Base-by-base conservation (phyloP, 345 rosid species). In the Aethionema arabicum region DNA sequence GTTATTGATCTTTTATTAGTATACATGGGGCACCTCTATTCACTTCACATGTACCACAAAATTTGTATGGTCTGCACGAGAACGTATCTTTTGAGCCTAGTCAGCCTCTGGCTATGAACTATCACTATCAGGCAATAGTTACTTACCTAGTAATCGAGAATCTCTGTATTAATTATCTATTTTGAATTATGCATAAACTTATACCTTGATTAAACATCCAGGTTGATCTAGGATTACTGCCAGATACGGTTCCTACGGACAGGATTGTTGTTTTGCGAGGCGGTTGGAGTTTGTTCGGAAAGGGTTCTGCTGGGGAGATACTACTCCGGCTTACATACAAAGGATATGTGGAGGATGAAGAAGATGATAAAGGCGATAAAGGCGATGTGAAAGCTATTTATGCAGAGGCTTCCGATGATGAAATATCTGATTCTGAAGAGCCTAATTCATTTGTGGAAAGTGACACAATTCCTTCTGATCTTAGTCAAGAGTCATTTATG, bases 301-400 rank as follows among this genome's bases (percentile, higher is more conserved):
- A 83, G 66, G 74, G 92, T 27, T 80, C 95, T 69, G 63, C 87
- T 15, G 99, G 99, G 59, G 96, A 90, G 77, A 66, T 93, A 62
- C 73, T 87, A 37, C 86, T 93, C 66, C 84, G 99, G 63, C 86
- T 93, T 47, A 93, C 97, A 44, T 93, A 90, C 74, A 93, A 93
- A 82, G 96, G 83, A 50, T 93, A 90, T 65, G 97, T 90, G 63
- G 97, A 93, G 79, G 99, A 93, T 58, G 99, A 90, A 80, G 99
- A 90, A 67, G 97, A 93, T 70, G 95, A 85, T 65, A 79, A 70
- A 47, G 43, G 73, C 43, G 70, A 58, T 46, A 79, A 70, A 47
- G 43, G 73, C 43, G 70, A 58, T 46, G 79, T 74, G 52, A 81
- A 65, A 78, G 70, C 79, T 12, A 40, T 49, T 41, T 78, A 78